Base-by-base conservation (phyloP, 306 rosid genomes). In the Abrus precatorius region DNA sequence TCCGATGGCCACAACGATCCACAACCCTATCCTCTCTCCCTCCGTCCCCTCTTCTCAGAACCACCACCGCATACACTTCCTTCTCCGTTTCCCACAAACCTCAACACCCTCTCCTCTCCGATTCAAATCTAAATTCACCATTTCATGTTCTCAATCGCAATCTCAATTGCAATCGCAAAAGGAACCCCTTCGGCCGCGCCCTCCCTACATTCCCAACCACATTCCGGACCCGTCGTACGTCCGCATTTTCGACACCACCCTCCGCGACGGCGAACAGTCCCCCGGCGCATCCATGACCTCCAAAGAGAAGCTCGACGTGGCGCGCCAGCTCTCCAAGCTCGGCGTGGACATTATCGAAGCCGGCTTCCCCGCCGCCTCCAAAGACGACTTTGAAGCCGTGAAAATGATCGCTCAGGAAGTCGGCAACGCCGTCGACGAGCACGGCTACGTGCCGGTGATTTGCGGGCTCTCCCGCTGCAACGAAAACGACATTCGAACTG, bases 211-310 rank as follows among this genome's bases (percentile, higher is more conserved):
- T 32, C 98, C 99, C n/a, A 89, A 90, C 79, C 93, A 74, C 74
- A 93, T 95, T 53, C 84, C 94, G 0, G 99, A 95, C 63, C 92
- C 98, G 3, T 32, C 65, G 32, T 95, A 95, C 44, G 97, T 95
- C 8, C 96, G 99, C 56, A 78, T 95, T 71, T 92, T 93, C 53
- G 97, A 95, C 87, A 95, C 99, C 65, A 95, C 99, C 7, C 98
- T 95, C 83, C 99, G 99, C 12, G 98, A 95, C 63, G 99, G 98
- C 72, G 99, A 95, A 88, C 99, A 95, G 78, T 91, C 98, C 32
- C 99, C 98, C 4, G 99, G 99, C n/a, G 98, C 99, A 50, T 88
- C 99, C 64, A 86, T 95, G 83, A 95, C 97, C 1, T 86, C 98
- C 5, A 95, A 92, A 78, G 97, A 93, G 86, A 95, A 95, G 75